Evolutionary conservation across 2,329 filamentous ascomycete species (phyloP).

Genomic region (Aspergillus terreus): DNA sequence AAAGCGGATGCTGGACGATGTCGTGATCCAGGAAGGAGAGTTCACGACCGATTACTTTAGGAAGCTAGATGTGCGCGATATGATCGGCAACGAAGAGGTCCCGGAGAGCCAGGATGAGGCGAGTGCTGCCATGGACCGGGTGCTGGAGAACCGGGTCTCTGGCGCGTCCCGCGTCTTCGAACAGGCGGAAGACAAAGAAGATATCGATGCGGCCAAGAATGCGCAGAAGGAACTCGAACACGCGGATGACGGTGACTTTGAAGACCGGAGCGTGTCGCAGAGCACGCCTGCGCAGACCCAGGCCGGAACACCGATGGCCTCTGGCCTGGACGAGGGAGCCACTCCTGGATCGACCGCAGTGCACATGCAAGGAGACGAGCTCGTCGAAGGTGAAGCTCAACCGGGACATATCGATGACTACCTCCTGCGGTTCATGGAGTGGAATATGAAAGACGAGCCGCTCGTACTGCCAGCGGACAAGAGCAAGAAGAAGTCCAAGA

Average conservation of each 20-base stretch:
- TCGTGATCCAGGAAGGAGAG: constrained; percentile 96
- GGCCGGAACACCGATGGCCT: constrained; percentile 32
- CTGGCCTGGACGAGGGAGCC: constrained; percentile 32
- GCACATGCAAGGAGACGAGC: constrained; percentile 21
- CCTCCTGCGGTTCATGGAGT: constrained; percentile 67
- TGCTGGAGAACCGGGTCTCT: constrained; percentile 67
- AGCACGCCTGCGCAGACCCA: constrained; percentile 32
- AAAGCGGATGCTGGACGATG: constrained; percentile 95
- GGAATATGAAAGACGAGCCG: constrained; percentile 49
- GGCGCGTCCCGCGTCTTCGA: constrained; percentile 72
- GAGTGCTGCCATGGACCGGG: constrained; percentile 78
- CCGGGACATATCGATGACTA: constrained; percentile 69
- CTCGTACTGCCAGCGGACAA: constrained; percentile 47
- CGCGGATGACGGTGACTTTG: constrained; percentile 81
- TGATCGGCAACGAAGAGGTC: constrained; percentile 54
- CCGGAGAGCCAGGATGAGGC: constrained; percentile 68
- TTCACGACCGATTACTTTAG: constrained; percentile 98
- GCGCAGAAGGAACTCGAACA: constrained; percentile 84
- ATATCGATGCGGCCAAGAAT: constrained; percentile 79
- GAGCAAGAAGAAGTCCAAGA: constrained; percentile 45
- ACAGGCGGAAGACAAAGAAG: constrained; percentile 87
- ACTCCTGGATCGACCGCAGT: constrained; percentile 11
- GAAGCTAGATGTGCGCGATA: constrained; percentile 66
- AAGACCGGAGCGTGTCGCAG: constrained; percentile 53
- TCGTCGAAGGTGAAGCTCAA: constrained; percentile 39